Percentiles rank a stretch among this genome's conserved stretches.
phyloP scores from a whole-genome alignment of 2,329 filamentous ascomycete genomes.

The Berkeleyomyces basicola region DNA sequence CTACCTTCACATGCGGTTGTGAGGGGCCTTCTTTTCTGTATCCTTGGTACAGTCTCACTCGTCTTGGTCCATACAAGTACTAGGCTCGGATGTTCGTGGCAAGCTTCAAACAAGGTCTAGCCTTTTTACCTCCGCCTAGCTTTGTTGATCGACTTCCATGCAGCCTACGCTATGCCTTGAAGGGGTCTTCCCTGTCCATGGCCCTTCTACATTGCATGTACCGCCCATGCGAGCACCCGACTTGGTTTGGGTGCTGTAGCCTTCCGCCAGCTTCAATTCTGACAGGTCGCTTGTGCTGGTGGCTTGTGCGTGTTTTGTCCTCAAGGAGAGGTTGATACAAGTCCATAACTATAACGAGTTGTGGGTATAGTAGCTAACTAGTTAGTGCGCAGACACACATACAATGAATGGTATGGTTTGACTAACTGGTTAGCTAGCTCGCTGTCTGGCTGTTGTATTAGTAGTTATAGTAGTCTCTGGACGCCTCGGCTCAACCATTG shows the following conservation, averaged over 20 bases:
- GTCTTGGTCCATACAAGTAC: background rate
- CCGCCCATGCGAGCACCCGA: background rate
- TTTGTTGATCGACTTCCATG: background rate
- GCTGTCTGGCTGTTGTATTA: too few relatives aligned
- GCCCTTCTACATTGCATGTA: background rate
- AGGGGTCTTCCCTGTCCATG: background rate
- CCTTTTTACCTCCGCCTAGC: background rate
- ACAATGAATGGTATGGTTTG: too few relatives aligned
- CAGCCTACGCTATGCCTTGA: background rate
- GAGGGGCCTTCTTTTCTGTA: background rate
- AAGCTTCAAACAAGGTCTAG: slow-evolving; percentile 1
- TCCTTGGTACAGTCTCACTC: background rate
- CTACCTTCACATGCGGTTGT: background rate
- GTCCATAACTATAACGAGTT: too few relatives aligned
- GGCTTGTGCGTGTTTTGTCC: too few relatives aligned
- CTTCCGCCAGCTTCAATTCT: background rate
- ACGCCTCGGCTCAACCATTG: background rate
- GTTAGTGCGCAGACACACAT: too few relatives aligned
- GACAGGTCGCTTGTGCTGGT: too few relatives aligned
- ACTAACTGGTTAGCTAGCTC: too few relatives aligned
- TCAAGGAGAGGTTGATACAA: too few relatives aligned
- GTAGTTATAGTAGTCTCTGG: too few relatives aligned
- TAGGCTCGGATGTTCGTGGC: slow-evolving; percentile 1
- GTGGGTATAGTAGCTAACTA: too few relatives aligned
- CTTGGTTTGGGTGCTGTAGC: background rate